Conservation (phyloP, 345 rosid species). For the Pugionium cornutum region DNA sequence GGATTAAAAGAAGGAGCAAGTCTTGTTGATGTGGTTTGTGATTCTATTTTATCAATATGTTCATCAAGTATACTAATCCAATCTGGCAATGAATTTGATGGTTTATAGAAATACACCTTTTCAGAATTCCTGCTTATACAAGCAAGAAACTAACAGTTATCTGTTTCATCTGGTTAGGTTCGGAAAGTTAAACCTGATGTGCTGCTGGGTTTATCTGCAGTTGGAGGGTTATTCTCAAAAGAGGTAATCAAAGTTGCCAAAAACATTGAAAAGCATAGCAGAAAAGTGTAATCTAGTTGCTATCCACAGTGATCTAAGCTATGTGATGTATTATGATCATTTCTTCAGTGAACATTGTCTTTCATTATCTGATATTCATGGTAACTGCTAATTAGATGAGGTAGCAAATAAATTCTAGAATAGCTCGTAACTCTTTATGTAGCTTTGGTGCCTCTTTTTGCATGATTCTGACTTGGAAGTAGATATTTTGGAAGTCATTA, state of each 20-base stretch:
- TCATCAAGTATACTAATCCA: constrained; percentile 8
- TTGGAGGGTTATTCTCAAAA: constrained; percentile 93
- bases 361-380: constrained; percentile 7
- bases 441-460: constrained; percentile 25
- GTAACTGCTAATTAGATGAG: constrained; percentile 21
- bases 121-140: not conserved
- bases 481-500: constrained; percentile 8
- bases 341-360: constrained; percentile 9
- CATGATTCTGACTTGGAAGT: constrained; percentile 21
- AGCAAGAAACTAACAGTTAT: constrained; percentile 23
- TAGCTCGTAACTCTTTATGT: constrained; percentile 3
- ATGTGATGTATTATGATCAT: not conserved
- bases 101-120: not conserved
- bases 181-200: constrained; percentile 94
- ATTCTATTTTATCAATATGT: constrained; percentile 10
- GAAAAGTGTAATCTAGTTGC: constrained; percentile 9
- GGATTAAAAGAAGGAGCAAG: constrained; percentile 87
- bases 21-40: constrained; percentile 82
- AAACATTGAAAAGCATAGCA: not conserved
- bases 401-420: constrained; percentile 11
- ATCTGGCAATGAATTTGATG: constrained; percentile 23
- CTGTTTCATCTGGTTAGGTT: constrained; percentile 57
- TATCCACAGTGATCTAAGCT: constrained; percentile 19
- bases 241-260: constrained; percentile 57
- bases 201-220: constrained; percentile 99